A percentile compares a stretch with the other conserved stretches of the same genome.
Evolutionary conservation across 2,329 filamentous ascomycete species (phyloP).

Genomic region (Microsporum ferrugineum): DNA sequence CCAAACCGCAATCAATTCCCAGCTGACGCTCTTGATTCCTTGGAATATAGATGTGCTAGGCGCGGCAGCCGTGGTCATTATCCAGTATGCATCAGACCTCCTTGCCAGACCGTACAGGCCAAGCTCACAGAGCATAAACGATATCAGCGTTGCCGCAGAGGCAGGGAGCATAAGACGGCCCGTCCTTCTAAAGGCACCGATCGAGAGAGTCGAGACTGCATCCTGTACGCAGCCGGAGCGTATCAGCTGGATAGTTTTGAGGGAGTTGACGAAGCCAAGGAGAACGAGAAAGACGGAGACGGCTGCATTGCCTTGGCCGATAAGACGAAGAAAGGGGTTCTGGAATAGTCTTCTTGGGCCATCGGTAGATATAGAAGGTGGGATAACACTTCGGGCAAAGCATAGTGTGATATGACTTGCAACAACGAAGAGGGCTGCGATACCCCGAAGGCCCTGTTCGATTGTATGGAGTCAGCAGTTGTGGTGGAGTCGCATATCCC

Average conservation of each 20-base stretch:
- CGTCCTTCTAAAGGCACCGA: slow-evolving; percentile 47
- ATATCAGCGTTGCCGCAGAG: slow-evolving; percentile 43
- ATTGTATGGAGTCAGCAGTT: neutral
- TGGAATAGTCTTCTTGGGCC: slow-evolving; percentile 43
- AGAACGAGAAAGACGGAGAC: slow-evolving; percentile 57
- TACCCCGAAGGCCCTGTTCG: slow-evolving; percentile 43
- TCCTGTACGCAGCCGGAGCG: slow-evolving; percentile 44
- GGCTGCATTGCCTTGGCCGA: slow-evolving; percentile 51
- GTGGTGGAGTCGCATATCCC: neutral
- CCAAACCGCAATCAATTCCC: slow-evolving; percentile 43
- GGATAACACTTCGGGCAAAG: slow-evolving; percentile 42
- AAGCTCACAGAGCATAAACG: slow-evolving; percentile 46
- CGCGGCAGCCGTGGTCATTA: slow-evolving; percentile 40
- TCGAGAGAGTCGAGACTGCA: slow-evolving; percentile 44
- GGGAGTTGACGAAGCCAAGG: slow-evolving; percentile 52
- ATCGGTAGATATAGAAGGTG: slow-evolving; percentile 36
- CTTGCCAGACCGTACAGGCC: slow-evolving; percentile 47
- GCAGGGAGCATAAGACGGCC: slow-evolving; percentile 50
- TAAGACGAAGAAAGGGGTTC: slow-evolving; percentile 47
- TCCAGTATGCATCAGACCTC: slow-evolving; percentile 50
- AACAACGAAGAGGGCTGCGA: slow-evolving; percentile 46
- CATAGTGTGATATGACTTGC: slow-evolving; percentile 43
- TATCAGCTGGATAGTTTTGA: slow-evolving; percentile 48
- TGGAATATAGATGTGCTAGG: slow-evolving; percentile 30
- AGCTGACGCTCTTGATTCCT: slow-evolving; percentile 36